A percentile compares a stretch with the other conserved stretches of the same genome.
Conservation (phyloP, 2,329 filamentous ascomycete species). For the Aspergillus pseudoglaucus region DNA sequence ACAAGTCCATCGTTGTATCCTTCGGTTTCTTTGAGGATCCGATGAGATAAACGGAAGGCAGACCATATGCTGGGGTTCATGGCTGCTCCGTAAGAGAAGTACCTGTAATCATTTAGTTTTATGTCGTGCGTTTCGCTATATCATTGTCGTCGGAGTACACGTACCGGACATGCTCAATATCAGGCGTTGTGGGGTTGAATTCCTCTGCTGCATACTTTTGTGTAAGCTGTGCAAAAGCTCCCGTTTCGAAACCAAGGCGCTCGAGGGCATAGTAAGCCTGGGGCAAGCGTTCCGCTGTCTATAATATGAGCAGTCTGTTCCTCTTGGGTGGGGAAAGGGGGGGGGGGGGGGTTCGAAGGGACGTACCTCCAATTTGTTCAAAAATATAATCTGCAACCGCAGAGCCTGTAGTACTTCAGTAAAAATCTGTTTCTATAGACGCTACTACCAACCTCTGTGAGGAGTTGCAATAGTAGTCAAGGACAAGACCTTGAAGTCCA, state of each 20-base stretch:
- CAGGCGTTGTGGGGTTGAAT: conserved; percentile 55
- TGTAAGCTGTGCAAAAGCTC: conserved; percentile 57
- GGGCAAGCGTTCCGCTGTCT: conserved; percentile 44
- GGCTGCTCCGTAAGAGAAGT: conserved; percentile 58
- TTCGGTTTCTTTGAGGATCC: conserved; percentile 48
- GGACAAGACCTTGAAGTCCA: conserved; percentile 68
- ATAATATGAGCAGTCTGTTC: conserved; percentile 27
- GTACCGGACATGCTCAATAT: conserved; percentile 47
- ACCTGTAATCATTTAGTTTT: conserved; percentile 28
- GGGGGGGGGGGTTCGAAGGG: background rate
- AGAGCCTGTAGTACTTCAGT: conserved; percentile 38
- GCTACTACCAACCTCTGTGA: conserved; percentile 42
- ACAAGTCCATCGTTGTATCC: conserved; percentile 59
- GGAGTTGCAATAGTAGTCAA: conserved; percentile 59
- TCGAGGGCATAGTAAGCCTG: conserved; percentile 52
- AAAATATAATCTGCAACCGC: conserved; percentile 58
- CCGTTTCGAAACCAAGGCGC: conserved; percentile 51
- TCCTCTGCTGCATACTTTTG: conserved; percentile 50
- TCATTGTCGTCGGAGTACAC: conserved; percentile 10
- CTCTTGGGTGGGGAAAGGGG: no score
- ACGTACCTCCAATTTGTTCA: conserved; percentile 49
- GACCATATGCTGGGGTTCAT: conserved; percentile 51
- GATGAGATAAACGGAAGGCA: conserved; percentile 52
- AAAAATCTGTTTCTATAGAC: background rate
- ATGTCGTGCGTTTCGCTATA: conserved; percentile 4